These are phyloP conservation scores for Saccharomyces uvarum DNA, from an alignment of 1,139 yeast genomes.

Conservation along the genomic window DNA sequence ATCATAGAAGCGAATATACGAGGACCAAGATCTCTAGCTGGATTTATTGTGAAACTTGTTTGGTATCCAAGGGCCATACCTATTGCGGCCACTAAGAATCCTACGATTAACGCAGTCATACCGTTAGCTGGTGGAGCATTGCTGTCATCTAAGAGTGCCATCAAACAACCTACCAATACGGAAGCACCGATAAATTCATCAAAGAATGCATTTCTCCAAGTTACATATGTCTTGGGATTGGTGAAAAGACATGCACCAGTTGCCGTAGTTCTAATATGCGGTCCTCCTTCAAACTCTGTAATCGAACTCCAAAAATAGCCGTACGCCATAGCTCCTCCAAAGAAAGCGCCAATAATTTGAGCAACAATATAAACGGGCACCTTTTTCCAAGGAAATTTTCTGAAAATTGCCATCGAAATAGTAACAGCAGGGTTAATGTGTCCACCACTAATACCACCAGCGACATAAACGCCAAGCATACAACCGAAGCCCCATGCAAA, in stretches of 20 bases:
- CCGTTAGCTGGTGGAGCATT: slow-evolving; percentile 17
- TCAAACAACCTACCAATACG: slow-evolving; percentile 14
- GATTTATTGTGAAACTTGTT: slow-evolving; percentile 41
- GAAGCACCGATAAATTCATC: slow-evolving; percentile 16
- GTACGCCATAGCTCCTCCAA: slow-evolving; percentile 33
- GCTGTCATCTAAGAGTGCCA: slow-evolving; percentile 16
- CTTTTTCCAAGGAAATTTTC: slow-evolving; percentile 35
- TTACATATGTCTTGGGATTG: slow-evolving; percentile 13
- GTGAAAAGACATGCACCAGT: slow-evolving; percentile 15
- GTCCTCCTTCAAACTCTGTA: slow-evolving; percentile 16
- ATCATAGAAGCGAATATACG: slow-evolving; percentile 36
- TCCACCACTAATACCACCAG: slow-evolving; percentile 36
- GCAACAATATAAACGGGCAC: slow-evolving; percentile 34
- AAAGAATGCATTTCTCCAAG: slow-evolving; percentile 17
- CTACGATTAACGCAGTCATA: slow-evolving; percentile 16
- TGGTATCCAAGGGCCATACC: slow-evolving; percentile 40
- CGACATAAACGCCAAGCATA: slow-evolving; percentile 35
- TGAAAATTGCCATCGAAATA: slow-evolving; percentile 32
- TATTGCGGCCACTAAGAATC: slow-evolving; percentile 35
- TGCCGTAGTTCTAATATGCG: slow-evolving; percentile 13
- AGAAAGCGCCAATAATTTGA: slow-evolving; percentile 23
- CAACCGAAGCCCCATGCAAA: slow-evolving; percentile 42
- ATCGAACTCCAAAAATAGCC: slow-evolving; percentile 23
- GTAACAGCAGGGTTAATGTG: slow-evolving; percentile 36
- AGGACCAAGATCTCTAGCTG: slow-evolving; percentile 43